Conservation (phyloP, 1,284 basidiomycete genomes). For the Xerocomus minutiporus region DNA sequence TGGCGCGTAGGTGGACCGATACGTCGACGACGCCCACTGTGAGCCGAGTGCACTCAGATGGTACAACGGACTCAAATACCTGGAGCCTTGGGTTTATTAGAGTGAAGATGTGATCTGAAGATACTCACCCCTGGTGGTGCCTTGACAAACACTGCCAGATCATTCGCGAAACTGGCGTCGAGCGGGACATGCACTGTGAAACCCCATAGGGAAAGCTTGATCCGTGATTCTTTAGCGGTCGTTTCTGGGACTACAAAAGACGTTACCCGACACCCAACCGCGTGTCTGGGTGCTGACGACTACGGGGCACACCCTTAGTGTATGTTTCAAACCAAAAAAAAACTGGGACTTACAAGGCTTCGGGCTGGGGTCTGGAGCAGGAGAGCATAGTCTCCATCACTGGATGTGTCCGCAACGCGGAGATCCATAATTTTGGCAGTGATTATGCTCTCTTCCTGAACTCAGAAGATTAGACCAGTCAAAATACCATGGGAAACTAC, state of each 20-base stretch:
- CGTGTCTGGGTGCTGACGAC: conserved; percentile 44
- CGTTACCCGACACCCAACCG: conserved; percentile 65
- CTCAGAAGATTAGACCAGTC: conserved; percentile 6
- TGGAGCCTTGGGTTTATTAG: conserved; percentile 28
- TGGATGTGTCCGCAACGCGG: conserved; percentile 45
- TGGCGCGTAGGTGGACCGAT: conserved; percentile 61
- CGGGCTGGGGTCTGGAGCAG: conserved; percentile 50
- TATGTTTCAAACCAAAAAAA: not conserved
- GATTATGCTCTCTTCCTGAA: conserved; percentile 67
- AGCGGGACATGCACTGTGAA: conserved; percentile 64
- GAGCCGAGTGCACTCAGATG: conserved; percentile 81
- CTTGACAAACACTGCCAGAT: conserved; percentile 68
- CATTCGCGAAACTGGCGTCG: conserved; percentile 61
- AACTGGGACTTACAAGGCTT: conserved; percentile 43
- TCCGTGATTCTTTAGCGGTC: conserved; percentile 72
- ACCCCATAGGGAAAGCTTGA: conserved; percentile 63
- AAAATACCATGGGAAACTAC: conserved; percentile 11
- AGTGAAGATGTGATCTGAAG: not conserved
- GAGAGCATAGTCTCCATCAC: conserved; percentile 37
- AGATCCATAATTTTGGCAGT: conserved; percentile 62
- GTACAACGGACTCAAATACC: conserved; percentile 91
- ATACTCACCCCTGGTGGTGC: conserved; percentile 80
- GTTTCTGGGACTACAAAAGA: conserved; percentile 64
- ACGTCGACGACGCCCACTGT: conserved; percentile 64
- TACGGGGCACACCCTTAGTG: conserved; percentile 22